These are phyloP conservation scores for Spathaspora sp. DNA, from an alignment of 1,139 yeast species.

Conservation along the genomic window DNA sequence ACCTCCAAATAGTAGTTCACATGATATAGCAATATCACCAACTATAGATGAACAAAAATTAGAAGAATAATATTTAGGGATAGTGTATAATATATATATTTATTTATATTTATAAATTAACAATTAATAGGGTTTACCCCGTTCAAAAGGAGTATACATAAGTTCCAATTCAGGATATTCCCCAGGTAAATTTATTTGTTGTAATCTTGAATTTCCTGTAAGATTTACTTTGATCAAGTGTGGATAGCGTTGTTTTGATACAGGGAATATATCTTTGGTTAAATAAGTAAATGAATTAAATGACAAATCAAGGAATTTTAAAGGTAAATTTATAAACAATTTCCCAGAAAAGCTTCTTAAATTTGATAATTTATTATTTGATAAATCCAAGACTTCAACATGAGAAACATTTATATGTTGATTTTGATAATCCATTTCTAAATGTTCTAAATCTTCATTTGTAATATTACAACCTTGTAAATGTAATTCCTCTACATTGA, in stretches of 20 bases:
- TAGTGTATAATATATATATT: neutral
- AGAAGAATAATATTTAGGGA: neutral
- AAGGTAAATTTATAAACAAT: conserved; percentile 9
- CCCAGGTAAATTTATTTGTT: conserved; percentile 3
- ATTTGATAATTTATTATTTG: conserved; percentile 13
- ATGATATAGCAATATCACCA: neutral
- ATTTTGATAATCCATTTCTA: conserved; percentile 9
- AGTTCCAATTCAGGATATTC: conserved; percentile 10
- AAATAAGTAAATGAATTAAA: conserved; percentile 13
- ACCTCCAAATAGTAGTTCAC: conserved; percentile 5
- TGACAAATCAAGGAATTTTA: conserved; percentile 12
- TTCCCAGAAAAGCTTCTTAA: conserved; percentile 11
- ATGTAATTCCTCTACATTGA: conserved; percentile 10
- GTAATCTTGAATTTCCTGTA: conserved; percentile 12
- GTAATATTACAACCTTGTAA: conserved; percentile 15
- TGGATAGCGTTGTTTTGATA: conserved; percentile 8
- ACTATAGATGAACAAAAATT: neutral
- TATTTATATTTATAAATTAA: neutral
- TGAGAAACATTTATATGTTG: neutral
- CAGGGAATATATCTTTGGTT: conserved; percentile 13
- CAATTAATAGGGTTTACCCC: conserved; percentile 1
- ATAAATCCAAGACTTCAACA: conserved; percentile 10
- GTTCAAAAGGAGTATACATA: conserved; percentile 6
- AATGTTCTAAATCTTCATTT: conserved; percentile 13
- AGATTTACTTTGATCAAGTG: conserved; percentile 8